Evolutionary conservation across 2,329 filamentous ascomycete genomes (phyloP).

Genomic region (Celoporthe dispersa): DNA sequence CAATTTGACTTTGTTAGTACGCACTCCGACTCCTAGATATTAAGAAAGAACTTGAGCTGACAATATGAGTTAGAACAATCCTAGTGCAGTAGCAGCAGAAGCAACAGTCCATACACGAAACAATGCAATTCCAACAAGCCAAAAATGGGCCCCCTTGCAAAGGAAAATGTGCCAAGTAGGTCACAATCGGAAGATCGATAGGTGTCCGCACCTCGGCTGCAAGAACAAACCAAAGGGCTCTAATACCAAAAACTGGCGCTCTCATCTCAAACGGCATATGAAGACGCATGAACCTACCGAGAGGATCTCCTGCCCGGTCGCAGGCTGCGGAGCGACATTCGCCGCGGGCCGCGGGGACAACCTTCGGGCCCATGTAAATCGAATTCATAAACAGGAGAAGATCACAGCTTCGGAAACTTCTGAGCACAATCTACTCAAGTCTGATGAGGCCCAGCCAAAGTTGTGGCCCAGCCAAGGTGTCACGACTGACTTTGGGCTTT

Average conservation of each 20-base stretch:
- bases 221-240: neutral
- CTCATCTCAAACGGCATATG: constrained; percentile 6
- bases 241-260: neutral
- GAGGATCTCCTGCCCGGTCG: constrained; percentile 13
- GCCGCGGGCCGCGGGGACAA: neutral
- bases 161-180: too few relatives aligned
- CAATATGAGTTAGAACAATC: neutral
- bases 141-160: neutral
- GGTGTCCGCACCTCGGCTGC: neutral
- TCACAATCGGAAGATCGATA: neutral
- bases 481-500: neutral
- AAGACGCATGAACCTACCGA: constrained; percentile 8
- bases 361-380: neutral
- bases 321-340: neutral
- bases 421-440: neutral
- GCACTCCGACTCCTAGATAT: neutral
- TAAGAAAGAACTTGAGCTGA: neutral
- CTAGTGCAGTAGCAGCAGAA: neutral
- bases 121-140: neutral
- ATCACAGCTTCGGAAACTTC: too few relatives aligned
- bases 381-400: neutral
- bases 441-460: neutral
- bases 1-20: neutral
- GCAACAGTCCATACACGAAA: too few relatives aligned
- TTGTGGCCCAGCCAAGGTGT: neutral